Conservation (phyloP, 225 moss, liverwort and hornwort genomes). For the Thuidium tamariscinum region DNA sequence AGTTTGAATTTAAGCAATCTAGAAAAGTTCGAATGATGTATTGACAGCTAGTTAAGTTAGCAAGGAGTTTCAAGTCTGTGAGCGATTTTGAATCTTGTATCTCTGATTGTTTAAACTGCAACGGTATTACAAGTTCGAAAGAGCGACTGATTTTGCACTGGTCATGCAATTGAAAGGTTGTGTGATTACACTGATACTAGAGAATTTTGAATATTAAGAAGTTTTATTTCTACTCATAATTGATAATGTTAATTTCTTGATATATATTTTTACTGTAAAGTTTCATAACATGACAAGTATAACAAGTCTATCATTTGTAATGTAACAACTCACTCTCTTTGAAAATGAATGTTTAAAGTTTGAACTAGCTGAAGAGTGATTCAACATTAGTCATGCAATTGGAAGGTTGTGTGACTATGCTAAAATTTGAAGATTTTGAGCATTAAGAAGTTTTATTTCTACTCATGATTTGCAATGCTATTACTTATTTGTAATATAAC, state of each 20-base stretch:
- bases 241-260: background rate
- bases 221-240: background rate
- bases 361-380: too few relatives aligned
- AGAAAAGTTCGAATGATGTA: background rate
- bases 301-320: too few relatives aligned
- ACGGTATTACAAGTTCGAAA: background rate
- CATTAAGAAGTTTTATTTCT: too few relatives aligned
- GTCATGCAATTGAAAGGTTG: background rate
- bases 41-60: rapidly evolving
- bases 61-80: background rate
- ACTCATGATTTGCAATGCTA: background rate
- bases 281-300: too few relatives aligned
- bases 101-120: background rate
- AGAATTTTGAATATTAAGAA: background rate
- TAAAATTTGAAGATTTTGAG: too few relatives aligned
- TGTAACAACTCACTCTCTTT: too few relatives aligned
- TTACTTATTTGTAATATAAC: rapidly evolving
- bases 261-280: too few relatives aligned
- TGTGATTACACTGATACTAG: background rate
- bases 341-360: too few relatives aligned
- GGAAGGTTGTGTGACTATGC: too few relatives aligned
- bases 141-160: background rate
- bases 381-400: too few relatives aligned
- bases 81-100: background rate
- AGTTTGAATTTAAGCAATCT: background rate